Evolutionary conservation across 495 filamentous ascomycete species (phyloP), one percentile per base, ranked within the genome.

Genomic region (Aspergillus olivimuriae): DNA sequence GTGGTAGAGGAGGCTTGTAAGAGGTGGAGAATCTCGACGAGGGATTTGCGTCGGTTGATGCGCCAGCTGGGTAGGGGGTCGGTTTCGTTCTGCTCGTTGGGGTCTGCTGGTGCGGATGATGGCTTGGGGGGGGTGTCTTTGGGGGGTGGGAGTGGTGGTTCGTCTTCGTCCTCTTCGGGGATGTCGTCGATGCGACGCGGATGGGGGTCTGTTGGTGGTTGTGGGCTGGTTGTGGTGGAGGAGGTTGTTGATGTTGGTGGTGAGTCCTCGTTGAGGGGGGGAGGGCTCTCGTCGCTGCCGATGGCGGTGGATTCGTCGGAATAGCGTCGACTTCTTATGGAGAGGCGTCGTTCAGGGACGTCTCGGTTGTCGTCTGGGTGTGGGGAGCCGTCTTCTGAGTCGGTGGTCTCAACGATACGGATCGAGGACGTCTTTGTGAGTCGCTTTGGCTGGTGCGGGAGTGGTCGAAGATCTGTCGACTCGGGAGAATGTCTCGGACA

Each of bases 11-110:
- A 30, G 1, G 44, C 28, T 23, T 48, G 50, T 1, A 51, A 37
- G 26, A 51, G 42, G 28, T 51, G 50, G 24, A 57, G 47, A 17
- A 57, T 35, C 38, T 57, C 54, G 23, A 57, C 38, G 44, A 57
- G 49, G 4, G 54, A 57, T n/a, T 51, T 53, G 32, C 54, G 54
- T 17, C 50, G 47, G 21, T 39, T 53, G 21, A 43, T 39, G 2
- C 51, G 38, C 44, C 44, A 48, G 20, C 42, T 43, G 2, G 50
- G 43, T 4, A 47, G 19, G 15, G 28, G 32, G 26, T 52, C 44
- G 20, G 24, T 43, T 20, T 30, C 23, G 41, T 4, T 33, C 23
- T 11, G 21, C 20, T 44, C 23, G 14, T 35, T 7, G 38, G 34
- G 7, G 22, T 20, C 16, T 20, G n/a, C 26, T 34, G 16, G 12